These are phyloP conservation scores for Cairneyella variabilis DNA, from an alignment of 495 filamentous ascomycete genomes.

Conservation along the genomic window DNA sequence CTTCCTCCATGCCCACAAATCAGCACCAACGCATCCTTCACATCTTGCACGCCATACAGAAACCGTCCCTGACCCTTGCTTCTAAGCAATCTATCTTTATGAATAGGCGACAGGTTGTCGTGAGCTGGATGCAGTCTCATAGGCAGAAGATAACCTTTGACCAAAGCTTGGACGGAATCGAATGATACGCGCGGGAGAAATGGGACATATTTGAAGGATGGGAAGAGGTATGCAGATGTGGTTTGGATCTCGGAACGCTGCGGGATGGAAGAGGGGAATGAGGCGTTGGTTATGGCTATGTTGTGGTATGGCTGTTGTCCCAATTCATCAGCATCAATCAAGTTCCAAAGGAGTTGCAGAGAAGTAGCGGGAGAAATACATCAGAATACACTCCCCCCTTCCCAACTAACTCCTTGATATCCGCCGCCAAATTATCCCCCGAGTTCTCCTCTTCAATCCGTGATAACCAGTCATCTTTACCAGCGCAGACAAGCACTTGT, in stretches of 20 bases:
- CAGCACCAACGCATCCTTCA: slow-evolving; percentile 66
- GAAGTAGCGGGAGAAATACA: slow-evolving; percentile 27
- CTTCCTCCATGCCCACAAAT: slow-evolving; percentile 82
- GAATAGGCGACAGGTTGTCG: slow-evolving; percentile 47
- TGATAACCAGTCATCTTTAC: slow-evolving; percentile 74
- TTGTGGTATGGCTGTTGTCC: slow-evolving; percentile 70
- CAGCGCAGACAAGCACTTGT: slow-evolving; percentile 80
- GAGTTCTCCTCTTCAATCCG: slow-evolving; percentile 55
- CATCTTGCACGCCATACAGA: slow-evolving; percentile 48
- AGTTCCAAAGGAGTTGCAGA: slow-evolving; percentile 7
- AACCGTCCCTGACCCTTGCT: slow-evolving; percentile 37
- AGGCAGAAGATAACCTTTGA: slow-evolving; percentile 56
- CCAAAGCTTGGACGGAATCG: slow-evolving; percentile 47
- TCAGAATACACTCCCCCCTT: slow-evolving; percentile 65
- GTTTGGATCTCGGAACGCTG: slow-evolving; percentile 38
- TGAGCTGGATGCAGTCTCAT: slow-evolving; percentile 55
- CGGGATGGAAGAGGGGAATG: slow-evolving; percentile 49
- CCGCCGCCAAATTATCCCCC: slow-evolving; percentile 62
- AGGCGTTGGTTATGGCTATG: slow-evolving; percentile 67
- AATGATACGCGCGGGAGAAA: slow-evolving; percentile 54
- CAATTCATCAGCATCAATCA: slow-evolving; percentile 8
- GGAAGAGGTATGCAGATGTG: slow-evolving; percentile 68
- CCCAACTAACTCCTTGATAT: slow-evolving; percentile 64
- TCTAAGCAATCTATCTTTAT: slow-evolving; percentile 38
- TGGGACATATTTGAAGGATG: slow-evolving; percentile 73